phyloP scores from a whole-genome alignment of 305 asterid genomes.

The Solanum hybrid region DNA sequence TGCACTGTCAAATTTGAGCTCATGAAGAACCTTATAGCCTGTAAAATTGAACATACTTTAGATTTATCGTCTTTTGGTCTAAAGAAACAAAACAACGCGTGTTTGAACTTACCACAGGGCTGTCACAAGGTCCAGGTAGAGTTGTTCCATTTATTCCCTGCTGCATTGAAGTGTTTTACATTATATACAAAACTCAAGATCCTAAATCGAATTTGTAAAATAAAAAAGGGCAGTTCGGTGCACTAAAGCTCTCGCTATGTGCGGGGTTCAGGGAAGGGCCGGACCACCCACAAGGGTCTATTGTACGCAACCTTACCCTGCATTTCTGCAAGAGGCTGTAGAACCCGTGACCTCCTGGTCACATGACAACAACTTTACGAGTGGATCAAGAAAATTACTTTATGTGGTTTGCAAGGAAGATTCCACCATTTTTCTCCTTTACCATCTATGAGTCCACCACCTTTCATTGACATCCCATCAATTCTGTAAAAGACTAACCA shows the following conservation, averaged over 20 bases:
- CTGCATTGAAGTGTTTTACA: slow-evolving; percentile 12
- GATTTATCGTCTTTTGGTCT: neutral
- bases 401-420: slow-evolving; percentile 96
- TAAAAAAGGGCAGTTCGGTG: neutral
- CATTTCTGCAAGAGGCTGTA: neutral
- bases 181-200: neutral
- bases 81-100: neutral
- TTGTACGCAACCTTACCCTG: neutral
- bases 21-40: slow-evolving; percentile 67
- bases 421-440: slow-evolving; percentile 91
- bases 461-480: slow-evolving; percentile 68
- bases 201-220: neutral
- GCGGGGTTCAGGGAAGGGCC: neutral
- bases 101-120: slow-evolving; percentile 65
- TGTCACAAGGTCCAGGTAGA: slow-evolving; percentile 70
- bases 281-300: neutral
- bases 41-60: neutral
- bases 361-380: neutral
- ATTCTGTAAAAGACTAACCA: slow-evolving; percentile 73
- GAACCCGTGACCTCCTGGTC: neutral
- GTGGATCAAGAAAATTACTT: slow-evolving; percentile 22
- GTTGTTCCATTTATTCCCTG: slow-evolving; percentile 57
- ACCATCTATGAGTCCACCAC: slow-evolving; percentile 76
- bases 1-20: slow-evolving; percentile 63
- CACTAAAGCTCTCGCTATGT: neutral